Evolutionary conservation across 2,329 filamentous ascomycete genomes (phyloP), one percentile per base, ranked within the genome.

Genomic region (Ophiosphaerella narmari): DNA sequence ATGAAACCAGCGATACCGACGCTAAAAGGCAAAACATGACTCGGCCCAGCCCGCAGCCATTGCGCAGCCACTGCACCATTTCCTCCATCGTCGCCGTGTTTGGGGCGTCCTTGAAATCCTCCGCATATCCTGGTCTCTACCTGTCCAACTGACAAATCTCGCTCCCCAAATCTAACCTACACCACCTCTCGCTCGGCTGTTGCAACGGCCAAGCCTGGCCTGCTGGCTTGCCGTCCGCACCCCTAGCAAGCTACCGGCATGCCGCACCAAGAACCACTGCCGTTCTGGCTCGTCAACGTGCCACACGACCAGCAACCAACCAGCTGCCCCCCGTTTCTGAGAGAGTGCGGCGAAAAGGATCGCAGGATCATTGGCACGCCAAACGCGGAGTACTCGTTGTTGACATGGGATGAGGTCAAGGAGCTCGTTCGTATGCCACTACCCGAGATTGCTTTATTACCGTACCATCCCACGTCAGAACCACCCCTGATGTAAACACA

Each of bases 241-340:
- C 34, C n/a, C n/a, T 36, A n/a, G 12, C 34, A 36, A 18, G 18
- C n/a, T 36, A n/a, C 18, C 18, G 34, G 34, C 34, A 42, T 68
- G 66, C 59, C 61, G 29, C 57, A 65, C 60, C 54, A 68, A 48
- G 63, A 66, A 39, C 44, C 62, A 32, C 55, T 81, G 21, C 86
- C 88, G 0, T 96, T 88, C 77, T 96, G 91, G 91, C 87, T 93
- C 55, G 81, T 88, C 73, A 96, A 96, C 71, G 76, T 95, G 13
- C 85, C 89, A 0, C 74, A 77, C 32, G 70, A 78, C 23, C 75
- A 87, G 55, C 84, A 86, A 69, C 84, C 86, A 0, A 62, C 73
- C 2, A 78, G 85, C 45, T 96, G 91, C 66, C 92, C 92, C 0
- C 79, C 82, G 5, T 94, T 84, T 67, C 82, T 97, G 33, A 73